Evolutionary conservation across 352 stramenopile species (phyloP), one percentile per base, ranked within the genome.

Genomic region (Globisporangium cederbergense): DNA sequence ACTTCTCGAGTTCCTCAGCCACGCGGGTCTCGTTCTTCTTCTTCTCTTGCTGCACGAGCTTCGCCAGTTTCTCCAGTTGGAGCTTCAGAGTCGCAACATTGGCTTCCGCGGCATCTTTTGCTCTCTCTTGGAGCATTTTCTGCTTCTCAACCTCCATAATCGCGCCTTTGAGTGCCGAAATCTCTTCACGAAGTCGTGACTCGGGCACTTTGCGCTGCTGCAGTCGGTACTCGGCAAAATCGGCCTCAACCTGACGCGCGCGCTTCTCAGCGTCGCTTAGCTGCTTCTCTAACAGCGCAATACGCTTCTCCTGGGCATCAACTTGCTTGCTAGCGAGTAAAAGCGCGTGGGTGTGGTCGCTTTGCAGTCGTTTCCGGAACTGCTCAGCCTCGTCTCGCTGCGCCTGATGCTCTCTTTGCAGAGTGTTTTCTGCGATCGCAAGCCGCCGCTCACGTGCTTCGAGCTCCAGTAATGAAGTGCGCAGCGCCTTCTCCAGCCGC

Each of bases 191-290:
- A 32, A 95, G 53, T 42, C 73, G 75, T 1, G 81, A 73, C 55
- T 95, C 84, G 2, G 86, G 82, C 1, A 91, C 71, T 38, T 91
- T 93, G 25, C 83, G 74, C 65, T 92, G 86, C 43, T 95, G 82
- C 36, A 76, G 66, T 10, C 84, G 76, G 53, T 91, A 90, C 60
- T 90, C 82, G 1, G 67, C 66, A 66, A 93, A 91, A 54, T 93
- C 86, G 8, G 66, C 46, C 67, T 93, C 83, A 2, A 95, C 69
- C 67, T 90, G 76, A 1, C 77, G 72, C 5, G 72, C 58, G 34
- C 78, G 74, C 42, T 67, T 68, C 54, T 93, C 82, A 2, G 81
- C 73, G 1, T 78, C 71, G 4, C 67, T 54, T 3, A 91, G 55
- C 22, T 89, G 79, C 7, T 51, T 51, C 53, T 89, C 71, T 3